Conservation (phyloP, 2,329 filamentous ascomycete genomes). For the Fusarium drepaniforme region DNA sequence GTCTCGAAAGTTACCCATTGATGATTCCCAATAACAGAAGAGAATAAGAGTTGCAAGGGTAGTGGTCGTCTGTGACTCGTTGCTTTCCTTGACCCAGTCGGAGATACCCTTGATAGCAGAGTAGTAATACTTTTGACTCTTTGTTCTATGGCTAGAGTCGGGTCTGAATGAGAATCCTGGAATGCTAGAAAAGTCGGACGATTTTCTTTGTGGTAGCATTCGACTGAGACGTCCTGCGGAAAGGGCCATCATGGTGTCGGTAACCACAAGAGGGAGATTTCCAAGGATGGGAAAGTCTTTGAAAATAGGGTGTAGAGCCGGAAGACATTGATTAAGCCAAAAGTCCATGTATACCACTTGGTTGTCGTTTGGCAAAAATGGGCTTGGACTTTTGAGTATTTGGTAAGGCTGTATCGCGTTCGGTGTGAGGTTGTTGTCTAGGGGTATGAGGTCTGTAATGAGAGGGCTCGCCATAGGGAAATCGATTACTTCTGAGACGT, state of each 20-base stretch:
- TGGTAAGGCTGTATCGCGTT: background rate
- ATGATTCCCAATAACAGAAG: conserved; percentile 40
- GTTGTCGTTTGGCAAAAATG: background rate
- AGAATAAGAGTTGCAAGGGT: conserved; percentile 29
- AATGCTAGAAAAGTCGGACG: background rate
- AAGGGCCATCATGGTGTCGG: conserved; percentile 10
- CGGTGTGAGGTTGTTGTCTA: background rate
- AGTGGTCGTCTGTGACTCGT: background rate
- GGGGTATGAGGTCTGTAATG: background rate
- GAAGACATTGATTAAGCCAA: conserved; percentile 18
- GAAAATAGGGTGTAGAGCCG: conserved; percentile 14
- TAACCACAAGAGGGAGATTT: background rate
- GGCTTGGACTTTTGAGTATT: background rate
- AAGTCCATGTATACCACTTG: conserved; percentile 9
- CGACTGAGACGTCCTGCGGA: conserved; percentile 25
- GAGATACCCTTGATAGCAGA: conserved; percentile 10
- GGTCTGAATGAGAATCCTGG: conserved; percentile 6
- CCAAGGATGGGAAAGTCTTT: background rate
- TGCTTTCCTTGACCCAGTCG: background rate
- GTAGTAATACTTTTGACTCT: conserved; percentile 17
- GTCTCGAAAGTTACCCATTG: conserved; percentile 38
- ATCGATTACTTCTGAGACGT: background rate
- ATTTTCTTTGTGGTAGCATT: conserved; percentile 7
- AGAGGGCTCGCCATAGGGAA: background rate
- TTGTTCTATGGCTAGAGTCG: background rate